A percentile compares a stretch with the other conserved stretches of the same genome.
Evolutionary conservation across 2,329 filamentous ascomycete species (phyloP).

Genomic region (Zalaria sp.): DNA sequence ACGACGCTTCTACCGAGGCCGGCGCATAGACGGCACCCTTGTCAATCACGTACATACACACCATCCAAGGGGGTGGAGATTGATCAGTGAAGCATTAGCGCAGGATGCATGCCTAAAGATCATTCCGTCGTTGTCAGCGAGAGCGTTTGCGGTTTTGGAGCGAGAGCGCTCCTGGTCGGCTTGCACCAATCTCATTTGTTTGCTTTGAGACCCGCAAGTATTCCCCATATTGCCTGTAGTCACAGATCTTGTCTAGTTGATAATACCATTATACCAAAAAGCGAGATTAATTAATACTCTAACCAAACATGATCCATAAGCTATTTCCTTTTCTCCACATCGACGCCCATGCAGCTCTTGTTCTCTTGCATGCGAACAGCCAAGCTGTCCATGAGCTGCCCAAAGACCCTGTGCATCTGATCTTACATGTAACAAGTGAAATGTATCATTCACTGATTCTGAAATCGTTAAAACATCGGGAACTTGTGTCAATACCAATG

Average conservation of each 20-base stretch:
- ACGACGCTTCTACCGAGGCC: constrained; percentile 9
- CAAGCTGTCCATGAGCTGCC: too few species aligned
- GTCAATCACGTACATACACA: not conserved
- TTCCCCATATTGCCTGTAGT: constrained; percentile 7
- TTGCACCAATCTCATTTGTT: not conserved
- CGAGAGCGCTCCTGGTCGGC: too few species aligned
- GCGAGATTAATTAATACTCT: too few species aligned
- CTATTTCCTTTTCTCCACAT: too few species aligned
- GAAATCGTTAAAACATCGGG: too few species aligned
- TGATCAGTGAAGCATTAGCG: not conserved
- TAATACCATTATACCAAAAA: constrained; percentile 2
- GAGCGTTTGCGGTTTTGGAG: not conserved
- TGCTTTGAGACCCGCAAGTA: constrained; percentile 3
- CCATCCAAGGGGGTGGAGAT: not conserved
- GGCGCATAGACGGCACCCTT: constrained; percentile 7
- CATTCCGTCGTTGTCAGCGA: not conserved
- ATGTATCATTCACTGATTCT: too few species aligned
- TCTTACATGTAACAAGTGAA: too few species aligned
- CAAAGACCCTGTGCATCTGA: too few species aligned
- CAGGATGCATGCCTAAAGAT: not conserved
- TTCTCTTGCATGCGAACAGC: too few species aligned
- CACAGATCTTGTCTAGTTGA: constrained; percentile 2
- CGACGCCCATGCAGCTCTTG: too few species aligned
- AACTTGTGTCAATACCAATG: too few species aligned
- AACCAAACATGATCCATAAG: too few species aligned